Base-by-base conservation (phyloP, 2,329 filamentous ascomycete species). In the Hypoxylon sp. region DNA sequence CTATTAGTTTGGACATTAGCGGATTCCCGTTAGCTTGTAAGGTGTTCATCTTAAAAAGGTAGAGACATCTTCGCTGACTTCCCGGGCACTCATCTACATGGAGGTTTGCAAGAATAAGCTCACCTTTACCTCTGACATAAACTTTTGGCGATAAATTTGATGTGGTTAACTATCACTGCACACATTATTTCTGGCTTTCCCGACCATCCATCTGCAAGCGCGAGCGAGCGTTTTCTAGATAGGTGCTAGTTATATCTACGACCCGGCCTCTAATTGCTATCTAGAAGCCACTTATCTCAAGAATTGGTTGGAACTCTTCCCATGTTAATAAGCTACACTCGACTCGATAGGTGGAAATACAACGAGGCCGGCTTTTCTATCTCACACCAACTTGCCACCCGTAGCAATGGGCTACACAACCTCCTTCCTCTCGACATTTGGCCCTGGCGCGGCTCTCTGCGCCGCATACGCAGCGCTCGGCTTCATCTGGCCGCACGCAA, bases 381-480 rank as follows among this genome's bases (percentile, higher is more conserved):
- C 10, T 13, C 50, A 8, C 35, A 31, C 24, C 7, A 39, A 5
- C 10, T 51, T 11, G 6, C 10, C 7, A 17, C 15, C 13, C 19
- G 6, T 17, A 35, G 17, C 32, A 54, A 65, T 68, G 62, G 56
- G 53, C 35, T 13, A 64, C 27, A 50, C 73, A 44, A 39, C 35
- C 10, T 56, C 63, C 31, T 31, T 75, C 52, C 47, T 69, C 32
- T 60, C 29, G 1, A 21, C 46, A 10, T 48, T 53, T 51, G 58
- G 57, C 7, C 55, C 73, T 27, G 65, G 70, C 63, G 65, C 69
- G 5, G 65, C 69, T n/a, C 50, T 74, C 6, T 72, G 69, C 51
- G 32, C 57, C 37, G 53, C 64, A 3, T 71, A 67, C 53, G 58
- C 60, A 21, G 29, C 66, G 29, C 27, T 70, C 39, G 44, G 55